Percentiles rank a stretch among this genome's conserved stretches.
These are phyloP conservation scores for Hypoxylon fragiforme DNA, from an alignment of 495 filamentous ascomycete genomes.

Conservation along the genomic window DNA sequence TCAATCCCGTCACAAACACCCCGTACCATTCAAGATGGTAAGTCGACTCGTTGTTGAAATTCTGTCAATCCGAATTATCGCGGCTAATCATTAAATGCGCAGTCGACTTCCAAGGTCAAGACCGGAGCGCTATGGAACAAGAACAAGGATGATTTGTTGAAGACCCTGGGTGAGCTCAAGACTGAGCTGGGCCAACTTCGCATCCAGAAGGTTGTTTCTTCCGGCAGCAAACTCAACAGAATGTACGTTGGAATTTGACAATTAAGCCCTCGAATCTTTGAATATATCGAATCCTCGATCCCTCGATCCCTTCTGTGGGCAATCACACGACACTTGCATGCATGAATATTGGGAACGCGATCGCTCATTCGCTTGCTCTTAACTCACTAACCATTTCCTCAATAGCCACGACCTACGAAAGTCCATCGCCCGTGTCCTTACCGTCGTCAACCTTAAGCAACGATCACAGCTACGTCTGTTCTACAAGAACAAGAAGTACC, in stretches of 20 bases:
- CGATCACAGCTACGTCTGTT: slow-evolving; percentile 95
- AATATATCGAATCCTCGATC: too few relatives aligned
- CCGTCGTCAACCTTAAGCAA: slow-evolving; percentile 99
- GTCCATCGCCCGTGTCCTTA: slow-evolving; percentile 96
- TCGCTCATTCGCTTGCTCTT: too few relatives aligned
- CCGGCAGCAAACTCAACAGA: slow-evolving; percentile 90
- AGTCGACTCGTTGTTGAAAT: slow-evolving; percentile 31
- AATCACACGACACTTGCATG: slow-evolving; percentile 5
- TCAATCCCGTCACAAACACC: slow-evolving; percentile 37
- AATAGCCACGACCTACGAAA: slow-evolving; percentile 97
- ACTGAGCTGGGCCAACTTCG: slow-evolving; percentile 88
- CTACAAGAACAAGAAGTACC: slow-evolving; percentile 99
- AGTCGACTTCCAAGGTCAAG: slow-evolving; percentile 94
- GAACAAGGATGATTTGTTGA: slow-evolving; percentile 94
- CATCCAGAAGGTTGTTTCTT: slow-evolving; percentile 95
- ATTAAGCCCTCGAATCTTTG: too few relatives aligned
- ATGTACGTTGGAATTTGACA: too few relatives aligned
- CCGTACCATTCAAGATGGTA: slow-evolving; percentile 53
- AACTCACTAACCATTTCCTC: slow-evolving; percentile 12
- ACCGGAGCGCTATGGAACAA: slow-evolving; percentile 95
- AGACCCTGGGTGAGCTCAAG: slow-evolving; percentile 93
- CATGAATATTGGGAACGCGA: too few relatives aligned
- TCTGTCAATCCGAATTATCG: slow-evolving; percentile 6
- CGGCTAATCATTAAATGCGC: slow-evolving; percentile 16
- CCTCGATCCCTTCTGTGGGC: not conserved